Conservation (phyloP, 345 rosid species). For the Hibiscus mutabilis region DNA sequence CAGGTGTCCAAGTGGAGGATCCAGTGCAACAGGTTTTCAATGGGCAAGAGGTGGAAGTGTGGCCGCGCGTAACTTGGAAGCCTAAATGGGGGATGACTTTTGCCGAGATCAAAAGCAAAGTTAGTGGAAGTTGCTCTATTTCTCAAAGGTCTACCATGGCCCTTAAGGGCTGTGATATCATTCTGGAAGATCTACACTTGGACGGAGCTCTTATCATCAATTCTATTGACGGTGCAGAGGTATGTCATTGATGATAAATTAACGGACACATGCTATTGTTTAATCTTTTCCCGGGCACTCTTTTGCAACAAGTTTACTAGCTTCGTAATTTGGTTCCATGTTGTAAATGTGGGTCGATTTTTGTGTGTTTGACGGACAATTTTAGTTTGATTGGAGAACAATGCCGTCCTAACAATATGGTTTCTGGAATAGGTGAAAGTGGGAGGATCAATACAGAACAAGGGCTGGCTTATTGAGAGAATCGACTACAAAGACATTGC, state of each 20-base stretch:
- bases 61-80: constrained; percentile 86
- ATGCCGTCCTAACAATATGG: not conserved
- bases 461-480: constrained; percentile 67
- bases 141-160: constrained; percentile 71
- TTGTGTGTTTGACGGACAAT: not conserved
- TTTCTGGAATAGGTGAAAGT: constrained; percentile 44
- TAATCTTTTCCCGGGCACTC: not conserved
- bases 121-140: constrained; percentile 46
- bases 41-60: constrained; percentile 92
- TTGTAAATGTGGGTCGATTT: not conserved
- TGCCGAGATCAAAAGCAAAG: constrained; percentile 63
- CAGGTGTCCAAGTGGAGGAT: constrained; percentile 68
- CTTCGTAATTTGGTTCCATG: not conserved
- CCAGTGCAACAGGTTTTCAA: constrained; percentile 62
- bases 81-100: constrained; percentile 88
- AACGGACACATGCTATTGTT: not conserved
- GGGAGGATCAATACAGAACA: constrained; percentile 64
- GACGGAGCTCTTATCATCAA: constrained; percentile 74
- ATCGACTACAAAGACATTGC: constrained; percentile 67
- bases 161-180: constrained; percentile 51
- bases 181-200: constrained; percentile 54
- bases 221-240: constrained; percentile 73
- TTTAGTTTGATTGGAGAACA: not conserved
- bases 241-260: constrained; percentile 17
- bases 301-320: not conserved